phyloP scores from a whole-genome alignment of 2,329 filamentous ascomycete species.

The Colletotrichum horii region DNA sequence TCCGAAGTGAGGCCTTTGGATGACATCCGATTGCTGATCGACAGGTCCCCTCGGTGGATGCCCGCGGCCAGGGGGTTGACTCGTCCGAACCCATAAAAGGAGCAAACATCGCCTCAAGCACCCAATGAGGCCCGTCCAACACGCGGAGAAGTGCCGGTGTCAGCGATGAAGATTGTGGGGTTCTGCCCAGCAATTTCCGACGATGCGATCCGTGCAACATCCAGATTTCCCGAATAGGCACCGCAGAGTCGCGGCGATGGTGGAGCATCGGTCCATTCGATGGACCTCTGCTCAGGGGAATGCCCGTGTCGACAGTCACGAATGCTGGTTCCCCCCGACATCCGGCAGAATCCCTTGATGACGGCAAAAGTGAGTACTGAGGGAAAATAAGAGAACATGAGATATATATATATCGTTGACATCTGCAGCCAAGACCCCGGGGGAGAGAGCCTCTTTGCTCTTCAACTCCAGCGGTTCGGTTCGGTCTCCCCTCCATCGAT shows the following conservation, averaged over 20 bases:
- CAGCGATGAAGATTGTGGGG: background rate
- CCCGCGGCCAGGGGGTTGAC: background rate
- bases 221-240: background rate
- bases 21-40: background rate
- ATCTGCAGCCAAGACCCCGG: background rate
- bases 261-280: slow-evolving; percentile 1
- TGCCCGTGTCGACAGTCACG: background rate
- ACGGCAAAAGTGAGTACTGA: background rate
- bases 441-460: background rate
- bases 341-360: background rate
- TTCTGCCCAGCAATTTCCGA: slow-evolving; percentile 11
- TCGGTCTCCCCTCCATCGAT: background rate
- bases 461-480: background rate
- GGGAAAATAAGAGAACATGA: background rate
- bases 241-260: background rate
- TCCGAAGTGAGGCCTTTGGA: background rate
- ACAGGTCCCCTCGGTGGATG: background rate
- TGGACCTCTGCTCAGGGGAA: background rate
- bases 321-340: background rate
- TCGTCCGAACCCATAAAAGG: background rate
- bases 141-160: background rate
- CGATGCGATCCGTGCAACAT: slow-evolving; percentile 1
- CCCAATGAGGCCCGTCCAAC: background rate
- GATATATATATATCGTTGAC: background rate
- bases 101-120: background rate